Evolutionary conservation across 352 stramenopile genomes (phyloP), one percentile per base, ranked within the genome.

Genomic region (Thraustotheca clavata): DNA sequence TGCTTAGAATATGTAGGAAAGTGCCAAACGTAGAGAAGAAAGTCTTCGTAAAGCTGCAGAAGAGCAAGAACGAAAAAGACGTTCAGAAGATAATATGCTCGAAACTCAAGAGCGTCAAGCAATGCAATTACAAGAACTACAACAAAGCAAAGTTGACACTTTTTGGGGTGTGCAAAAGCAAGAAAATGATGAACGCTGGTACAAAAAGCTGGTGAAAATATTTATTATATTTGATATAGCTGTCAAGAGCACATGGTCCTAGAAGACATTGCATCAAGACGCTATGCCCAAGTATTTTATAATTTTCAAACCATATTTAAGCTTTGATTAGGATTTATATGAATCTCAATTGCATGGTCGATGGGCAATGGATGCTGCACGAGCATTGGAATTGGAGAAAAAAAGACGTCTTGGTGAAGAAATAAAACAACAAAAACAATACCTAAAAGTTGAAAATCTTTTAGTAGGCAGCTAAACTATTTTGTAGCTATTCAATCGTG

Each of bases 151-250:
- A 55, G n/a, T 43, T 0, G 57, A 65, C 39, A 55, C 57, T 29
- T 65, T 65, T 40, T 65, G 57, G 57, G 57, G 57, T 3, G 57
- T 65, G 7, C 57, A 65, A 22, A 65, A 65, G 57, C 57, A 65
- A 65, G 57, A 65, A 16, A 55, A 52, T n/a, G 57, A 65, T 34
- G 57, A 65, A 35, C 46, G 24, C 16, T 65, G 38, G 57, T 65
- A 54, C 4, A 18, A 38, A 20, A 5, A 11, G 16, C 26, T 49
- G 6, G 18, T 20, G 4, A n/a, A 18, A 20, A 60, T 47, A n/a
- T 5, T 12, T 4, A 43, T 43, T 7, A 4, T 3, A 8, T 43
- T 11, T 0, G 5, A 22, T 55, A 32, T 65, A 65, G 57, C 11
- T 65, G 38, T 20, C 36, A 54, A 32, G n/a, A 65, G 0, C 38